A percentile compares a stretch with the other conserved stretches of the same genome.
Evolutionary conservation across 2,329 filamentous ascomycete species (phyloP).

Genomic region (Verticillium nubilum): DNA sequence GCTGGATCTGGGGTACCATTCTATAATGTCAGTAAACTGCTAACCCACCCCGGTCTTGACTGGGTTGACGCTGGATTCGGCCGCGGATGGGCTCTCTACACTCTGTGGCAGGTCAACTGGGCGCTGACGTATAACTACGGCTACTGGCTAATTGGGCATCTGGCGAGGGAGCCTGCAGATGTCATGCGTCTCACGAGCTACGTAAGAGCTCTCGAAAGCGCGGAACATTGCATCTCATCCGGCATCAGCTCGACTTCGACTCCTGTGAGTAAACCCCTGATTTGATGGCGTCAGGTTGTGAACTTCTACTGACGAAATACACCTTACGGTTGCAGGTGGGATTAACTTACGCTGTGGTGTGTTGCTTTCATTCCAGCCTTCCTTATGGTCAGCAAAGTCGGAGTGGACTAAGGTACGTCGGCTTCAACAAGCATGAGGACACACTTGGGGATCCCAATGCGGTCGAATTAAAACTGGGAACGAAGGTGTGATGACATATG

Average conservation of each 20-base stretch:
- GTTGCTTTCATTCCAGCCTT: conserved; percentile 10
- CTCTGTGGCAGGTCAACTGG: conserved; percentile 13
- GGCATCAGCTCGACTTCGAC: conserved; percentile 10
- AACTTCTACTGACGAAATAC: neutral
- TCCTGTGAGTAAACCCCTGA: conserved; percentile 2
- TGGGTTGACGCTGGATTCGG: conserved; percentile 15
- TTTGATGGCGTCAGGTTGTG: no score
- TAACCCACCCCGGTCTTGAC: conserved; percentile 10
- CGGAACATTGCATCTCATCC: conserved; percentile 6
- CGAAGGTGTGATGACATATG: neutral
- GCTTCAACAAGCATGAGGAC: neutral
- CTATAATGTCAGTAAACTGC: conserved; percentile 13
- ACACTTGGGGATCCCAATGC: neutral
- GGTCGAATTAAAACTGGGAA: neutral
- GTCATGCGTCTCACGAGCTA: conserved; percentile 5
- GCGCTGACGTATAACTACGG: conserved; percentile 7
- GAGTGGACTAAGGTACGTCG: neutral
- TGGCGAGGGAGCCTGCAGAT: conserved; percentile 7
- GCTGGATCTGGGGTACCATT: conserved; percentile 17
- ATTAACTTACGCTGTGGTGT: conserved; percentile 13
- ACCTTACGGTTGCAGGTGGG: conserved; percentile 9
- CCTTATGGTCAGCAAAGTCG: conserved; percentile 7
- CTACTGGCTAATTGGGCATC: conserved; percentile 6
- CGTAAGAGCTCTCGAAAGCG: conserved; percentile 7
- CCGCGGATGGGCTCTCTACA: conserved; percentile 16